Percentiles rank a stretch among this genome's conserved stretches.
These are phyloP conservation scores for Chionographis japonica DNA, from an alignment of 106 monocot species.

Conservation along the genomic window DNA sequence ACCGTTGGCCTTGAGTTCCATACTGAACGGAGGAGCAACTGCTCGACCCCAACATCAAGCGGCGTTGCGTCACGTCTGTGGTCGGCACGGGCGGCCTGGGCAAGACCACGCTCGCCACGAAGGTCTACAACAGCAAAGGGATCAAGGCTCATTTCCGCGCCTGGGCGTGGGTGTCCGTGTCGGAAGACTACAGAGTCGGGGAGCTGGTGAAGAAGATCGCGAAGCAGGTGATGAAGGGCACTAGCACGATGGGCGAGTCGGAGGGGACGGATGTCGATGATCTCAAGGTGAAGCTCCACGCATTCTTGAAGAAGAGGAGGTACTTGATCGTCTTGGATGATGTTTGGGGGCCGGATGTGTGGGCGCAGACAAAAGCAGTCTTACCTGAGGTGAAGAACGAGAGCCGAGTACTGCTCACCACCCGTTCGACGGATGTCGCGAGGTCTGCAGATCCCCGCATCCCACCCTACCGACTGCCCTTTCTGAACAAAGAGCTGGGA, in stretches of 20 bases:
- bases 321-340: constrained; percentile 34
- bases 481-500: constrained; percentile 26
- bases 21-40: background rate
- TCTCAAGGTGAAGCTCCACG: background rate
- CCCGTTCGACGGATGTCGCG: constrained; percentile 18
- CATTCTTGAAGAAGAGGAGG: constrained; percentile 11
- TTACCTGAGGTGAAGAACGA: constrained; percentile 14
- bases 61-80: background rate
- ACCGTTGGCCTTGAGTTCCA: constrained; percentile 16
- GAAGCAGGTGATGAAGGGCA: background rate
- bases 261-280: background rate
- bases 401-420: constrained; percentile 12
- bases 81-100: constrained; percentile 16
- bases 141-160: background rate
- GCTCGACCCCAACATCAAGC: background rate
- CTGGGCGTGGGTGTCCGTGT: constrained; percentile 9
- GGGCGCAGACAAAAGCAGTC: constrained; percentile 6
- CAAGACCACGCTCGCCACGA: constrained; percentile 21
- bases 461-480: constrained; percentile 15
- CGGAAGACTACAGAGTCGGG: constrained; percentile 4
- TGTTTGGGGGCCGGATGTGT: constrained; percentile 19
- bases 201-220: constrained; percentile 7
- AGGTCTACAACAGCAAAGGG: constrained; percentile 8
- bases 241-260: background rate
- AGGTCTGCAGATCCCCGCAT: constrained; percentile 11